Evolutionary conservation across 2,329 filamentous ascomycete species (phyloP).

Genomic region (Metarhizium humberi): DNA sequence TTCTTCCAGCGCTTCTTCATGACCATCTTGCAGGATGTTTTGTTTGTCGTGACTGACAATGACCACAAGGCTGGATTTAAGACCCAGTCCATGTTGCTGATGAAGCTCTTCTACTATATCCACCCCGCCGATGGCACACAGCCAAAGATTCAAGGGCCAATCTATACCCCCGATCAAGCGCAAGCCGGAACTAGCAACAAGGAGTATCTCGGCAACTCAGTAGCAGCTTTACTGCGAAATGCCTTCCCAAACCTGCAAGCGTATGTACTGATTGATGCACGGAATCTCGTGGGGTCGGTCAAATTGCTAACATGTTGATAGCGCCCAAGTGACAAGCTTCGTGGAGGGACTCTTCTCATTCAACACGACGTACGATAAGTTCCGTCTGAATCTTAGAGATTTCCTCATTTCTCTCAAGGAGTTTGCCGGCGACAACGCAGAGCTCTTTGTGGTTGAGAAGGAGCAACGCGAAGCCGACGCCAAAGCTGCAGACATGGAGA

Average conservation of each 20-base stretch:
- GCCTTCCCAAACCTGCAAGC: constrained; percentile 89
- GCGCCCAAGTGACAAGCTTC: constrained; percentile 79
- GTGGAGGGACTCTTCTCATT: constrained; percentile 81
- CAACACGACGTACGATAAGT: constrained; percentile 84
- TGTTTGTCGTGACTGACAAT: constrained; percentile 94
- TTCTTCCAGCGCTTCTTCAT: constrained; percentile 99
- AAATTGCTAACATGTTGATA: constrained; percentile 33
- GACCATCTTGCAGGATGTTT: constrained; percentile 90
- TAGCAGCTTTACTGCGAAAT: constrained; percentile 72
- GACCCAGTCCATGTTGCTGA: constrained; percentile 86
- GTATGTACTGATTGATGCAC: constrained; percentile 42
- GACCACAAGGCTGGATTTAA: constrained; percentile 99
- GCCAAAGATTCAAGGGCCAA: constrained; percentile 84
- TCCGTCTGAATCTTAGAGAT: constrained; percentile 91
- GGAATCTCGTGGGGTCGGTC: neutral
- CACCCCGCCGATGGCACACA: constrained; percentile 56
- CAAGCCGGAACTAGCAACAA: constrained; percentile 76
- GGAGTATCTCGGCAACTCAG: constrained; percentile 84
- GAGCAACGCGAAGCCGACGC: constrained; percentile 83
- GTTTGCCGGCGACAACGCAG: constrained; percentile 89
- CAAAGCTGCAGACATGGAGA: constrained; percentile 80
- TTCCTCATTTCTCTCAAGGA: constrained; percentile 97
- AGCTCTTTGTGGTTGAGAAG: constrained; percentile 88
- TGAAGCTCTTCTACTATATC: constrained; percentile 95
- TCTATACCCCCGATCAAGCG: constrained; percentile 80